These are phyloP conservation scores for Fusarium protoensiforme DNA, from an alignment of 2,329 filamentous ascomycete species.

Conservation along the genomic window DNA sequence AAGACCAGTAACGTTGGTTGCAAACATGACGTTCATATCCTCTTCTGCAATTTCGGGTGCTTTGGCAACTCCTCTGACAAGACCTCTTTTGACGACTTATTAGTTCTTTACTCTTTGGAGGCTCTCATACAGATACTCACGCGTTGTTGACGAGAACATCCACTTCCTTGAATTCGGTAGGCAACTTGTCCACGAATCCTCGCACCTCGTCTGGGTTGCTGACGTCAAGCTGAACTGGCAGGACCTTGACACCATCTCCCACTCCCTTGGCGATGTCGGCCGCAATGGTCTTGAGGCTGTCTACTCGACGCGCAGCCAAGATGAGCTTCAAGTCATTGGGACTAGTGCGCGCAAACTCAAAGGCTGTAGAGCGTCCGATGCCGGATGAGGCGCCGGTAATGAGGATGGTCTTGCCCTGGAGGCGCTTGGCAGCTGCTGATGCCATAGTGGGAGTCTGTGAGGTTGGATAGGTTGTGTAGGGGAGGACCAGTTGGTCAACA, in stretches of 20 bases:
- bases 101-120: rapidly evolving
- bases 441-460: slow-evolving; percentile 52
- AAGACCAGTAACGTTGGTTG: slow-evolving; percentile 92
- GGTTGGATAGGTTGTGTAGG: neutral
- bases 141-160: slow-evolving; percentile 96
- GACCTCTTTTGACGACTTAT: slow-evolving; percentile 66
- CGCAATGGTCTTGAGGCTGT: slow-evolving; percentile 80
- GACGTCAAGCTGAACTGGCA: slow-evolving; percentile 86
- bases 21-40: slow-evolving; percentile 89
- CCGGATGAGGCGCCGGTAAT: slow-evolving; percentile 94
- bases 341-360: slow-evolving; percentile 90
- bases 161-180: slow-evolving; percentile 83
- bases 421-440: slow-evolving; percentile 78
- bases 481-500: neutral
- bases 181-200: slow-evolving; percentile 76
- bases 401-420: slow-evolving; percentile 91
- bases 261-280: slow-evolving; percentile 81
- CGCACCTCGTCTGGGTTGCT: slow-evolving; percentile 80
- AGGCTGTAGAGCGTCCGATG: slow-evolving; percentile 82
- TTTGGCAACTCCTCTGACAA: slow-evolving; percentile 88
- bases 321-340: slow-evolving; percentile 84
- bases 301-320: slow-evolving; percentile 85
- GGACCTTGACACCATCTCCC: slow-evolving; percentile 81
- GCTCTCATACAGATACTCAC: slow-evolving; percentile 60
- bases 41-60: slow-evolving; percentile 85